Evolutionary conservation across 2,329 filamentous ascomycete species (phyloP).

Genomic region (Ceratocystis papillata): DNA sequence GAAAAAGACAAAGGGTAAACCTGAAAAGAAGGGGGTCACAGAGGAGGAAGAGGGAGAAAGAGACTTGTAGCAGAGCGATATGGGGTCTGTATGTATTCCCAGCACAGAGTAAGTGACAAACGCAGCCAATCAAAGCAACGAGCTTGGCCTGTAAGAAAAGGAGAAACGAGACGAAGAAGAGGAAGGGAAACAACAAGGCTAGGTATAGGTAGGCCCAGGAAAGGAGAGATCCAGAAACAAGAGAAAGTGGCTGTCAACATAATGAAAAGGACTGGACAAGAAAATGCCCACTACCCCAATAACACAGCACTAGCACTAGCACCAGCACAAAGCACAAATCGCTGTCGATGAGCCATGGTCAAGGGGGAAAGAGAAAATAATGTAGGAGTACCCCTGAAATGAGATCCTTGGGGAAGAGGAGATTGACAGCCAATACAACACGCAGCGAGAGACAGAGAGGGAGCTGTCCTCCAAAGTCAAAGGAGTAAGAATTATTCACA

Average conservation of each 20-base stretch:
- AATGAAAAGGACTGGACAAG: background rate
- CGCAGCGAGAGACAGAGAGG: background rate
- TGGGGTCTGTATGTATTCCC: background rate
- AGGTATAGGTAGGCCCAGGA: constrained; percentile 12
- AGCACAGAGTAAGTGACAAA: background rate
- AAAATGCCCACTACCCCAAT: constrained; percentile 11
- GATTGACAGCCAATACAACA: background rate
- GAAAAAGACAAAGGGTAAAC: background rate
- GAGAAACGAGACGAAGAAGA: constrained; percentile 12
- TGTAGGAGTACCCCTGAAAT: constrained; percentile 9
- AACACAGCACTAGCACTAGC: background rate
- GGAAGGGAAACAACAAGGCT: background rate
- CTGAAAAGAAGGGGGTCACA: constrained; percentile 8
- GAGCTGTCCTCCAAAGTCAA: constrained; percentile 4
- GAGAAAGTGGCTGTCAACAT: constrained; percentile 14
- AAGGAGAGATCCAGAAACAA: constrained; percentile 13
- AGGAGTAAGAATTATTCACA: constrained; percentile 1
- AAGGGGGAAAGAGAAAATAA: constrained; percentile 10
- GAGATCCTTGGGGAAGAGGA: background rate
- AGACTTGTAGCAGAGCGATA: constrained; percentile 2
- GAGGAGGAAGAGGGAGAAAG: constrained; percentile 13
- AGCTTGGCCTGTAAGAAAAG: constrained; percentile 7
- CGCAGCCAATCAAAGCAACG: constrained; percentile 3
- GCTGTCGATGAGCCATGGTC: constrained; percentile 6
- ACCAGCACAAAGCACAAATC: background rate